phyloP scores from a whole-genome alignment of 164 flowering plant species.

The Liriodendron chinense region DNA sequence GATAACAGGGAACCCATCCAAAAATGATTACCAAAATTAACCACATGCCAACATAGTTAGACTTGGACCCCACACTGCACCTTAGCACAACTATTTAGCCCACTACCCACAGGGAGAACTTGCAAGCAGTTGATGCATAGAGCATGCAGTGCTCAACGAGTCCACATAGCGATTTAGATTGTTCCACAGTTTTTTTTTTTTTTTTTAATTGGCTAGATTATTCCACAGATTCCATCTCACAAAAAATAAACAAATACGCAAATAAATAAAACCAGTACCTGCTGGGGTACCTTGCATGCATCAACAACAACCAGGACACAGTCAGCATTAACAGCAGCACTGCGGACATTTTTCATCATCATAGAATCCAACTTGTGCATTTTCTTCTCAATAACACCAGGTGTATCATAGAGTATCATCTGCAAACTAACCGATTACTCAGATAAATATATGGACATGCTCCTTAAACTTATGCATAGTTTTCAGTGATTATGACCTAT shows the following conservation, averaged over 20 bases:
- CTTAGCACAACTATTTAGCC: background rate
- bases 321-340: constrained; percentile 83
- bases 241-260: background rate
- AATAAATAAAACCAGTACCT: constrained; percentile 44
- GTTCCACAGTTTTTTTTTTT: no score
- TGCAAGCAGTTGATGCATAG: background rate
- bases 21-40: no score
- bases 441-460: constrained; percentile 8
- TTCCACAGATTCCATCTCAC: no score
- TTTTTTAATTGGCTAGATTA: no score
- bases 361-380: constrained; percentile 93
- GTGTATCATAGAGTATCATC: constrained; percentile 96
- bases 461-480: background rate
- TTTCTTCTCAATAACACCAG: constrained; percentile 94
- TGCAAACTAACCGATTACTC: constrained; percentile 42
- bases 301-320: constrained; percentile 92
- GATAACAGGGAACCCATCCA: background rate
- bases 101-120: background rate
- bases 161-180: no score
- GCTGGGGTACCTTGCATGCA: constrained; percentile 79
- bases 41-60: background rate
- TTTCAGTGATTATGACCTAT: background rate
- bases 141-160: background rate
- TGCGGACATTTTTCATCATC: constrained; percentile 98
- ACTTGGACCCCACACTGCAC: background rate